Evolutionary conservation across 306 rosid genomes (phyloP), one percentile per base, ranked within the genome.

Genomic region (Vigna mungo): DNA sequence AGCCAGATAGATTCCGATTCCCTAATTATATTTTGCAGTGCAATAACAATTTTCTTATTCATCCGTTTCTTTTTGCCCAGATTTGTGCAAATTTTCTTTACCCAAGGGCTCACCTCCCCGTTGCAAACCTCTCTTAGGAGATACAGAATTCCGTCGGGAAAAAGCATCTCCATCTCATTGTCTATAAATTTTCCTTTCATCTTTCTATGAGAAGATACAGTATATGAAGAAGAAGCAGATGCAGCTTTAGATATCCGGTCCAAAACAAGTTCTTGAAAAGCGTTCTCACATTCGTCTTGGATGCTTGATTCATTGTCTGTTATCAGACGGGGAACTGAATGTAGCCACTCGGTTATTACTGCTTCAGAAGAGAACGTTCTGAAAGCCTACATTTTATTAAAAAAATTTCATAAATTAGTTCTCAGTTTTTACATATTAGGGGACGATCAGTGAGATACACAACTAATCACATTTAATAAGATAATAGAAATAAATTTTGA

Each of bases 281-380:
- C 65, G 81, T 90, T 84, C 76, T 90, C 95, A 82, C 96, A 90
- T 88, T 94, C 98, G 85, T 92, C 98, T 87, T 92, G 98, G 84
- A 94, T 87, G 86, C 97, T 90, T 78, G 92, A 68, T 86, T 94
- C 98, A 73, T 90, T 91, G 77, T 94, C 98, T 44, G 88, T 43
- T 71, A 92, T 88, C 68, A 90, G 81, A 67, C 89, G 93, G 4
- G 97, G 98, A 84, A 94, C 87, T 48, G 98, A 92, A 76, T 88
- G 96, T 68, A 94, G 89, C 98, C 98, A 92, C 84, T 94, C 96
- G 30, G 63, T 85, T 53, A 84, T 85, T 77, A 94, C 97, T 72
- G 83, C 83, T 87, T 83, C 87, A 49, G 91, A 88, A 17, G 91
- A 79, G 69, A 86, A 92, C 72, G 79, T 89, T 84, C 92, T 89